Evolutionary conservation across 2,329 filamentous ascomycete genomes (phyloP), one percentile per base, ranked within the genome.

Genomic region (Neonectria ditissima): DNA sequence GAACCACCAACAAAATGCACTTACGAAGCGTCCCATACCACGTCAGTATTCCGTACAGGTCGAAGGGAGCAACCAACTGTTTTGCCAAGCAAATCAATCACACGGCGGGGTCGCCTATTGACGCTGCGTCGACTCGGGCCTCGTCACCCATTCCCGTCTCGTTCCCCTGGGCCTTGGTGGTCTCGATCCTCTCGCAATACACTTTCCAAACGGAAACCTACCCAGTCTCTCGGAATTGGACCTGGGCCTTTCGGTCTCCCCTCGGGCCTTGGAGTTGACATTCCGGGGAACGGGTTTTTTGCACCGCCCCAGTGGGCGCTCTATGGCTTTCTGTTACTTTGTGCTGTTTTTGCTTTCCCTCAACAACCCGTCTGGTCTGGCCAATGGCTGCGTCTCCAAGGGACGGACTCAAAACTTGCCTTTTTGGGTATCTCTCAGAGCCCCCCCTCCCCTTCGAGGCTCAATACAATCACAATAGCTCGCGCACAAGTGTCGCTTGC

Each of bases 191-290:
- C 37, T 41, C 37, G 5, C n/a, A 41, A 41, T 18, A 41, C 37
- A 41, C 37, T 41, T 41, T 41, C 37, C 37, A 41, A 41, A 18
- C 37, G 37, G 37, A 41, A 41, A 41, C 37, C 37, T 41, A 41
- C 37, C 37, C 37, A 20, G 37, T 41, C n/a, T 41, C 37, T 41
- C 37, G 37, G 37, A 41, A 20, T 3, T 41, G n/a, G 37, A 41
- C 16, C 37, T 41, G 37, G 37, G 37, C 11, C 34, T 20, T n/a
- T 41, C n/a, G n/a, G n/a, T 20, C n/a, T 41, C 37, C 16, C 37
- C 37, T 41, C 20, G 37, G 37, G 37, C 30, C 11, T 32, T 5
- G 30, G 30, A n/a, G 16, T 7, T 41, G 37, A 41, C 1, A 18
- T 41, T 20, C n/a, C 16, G 13, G 37, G 37, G 16, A 39, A 39